Percentiles rank a stretch among this genome's conserved stretches.
These are phyloP conservation scores for Avena sativa DNA, from an alignment of 176 grass and related monocot genomes.

Conservation along the genomic window DNA sequence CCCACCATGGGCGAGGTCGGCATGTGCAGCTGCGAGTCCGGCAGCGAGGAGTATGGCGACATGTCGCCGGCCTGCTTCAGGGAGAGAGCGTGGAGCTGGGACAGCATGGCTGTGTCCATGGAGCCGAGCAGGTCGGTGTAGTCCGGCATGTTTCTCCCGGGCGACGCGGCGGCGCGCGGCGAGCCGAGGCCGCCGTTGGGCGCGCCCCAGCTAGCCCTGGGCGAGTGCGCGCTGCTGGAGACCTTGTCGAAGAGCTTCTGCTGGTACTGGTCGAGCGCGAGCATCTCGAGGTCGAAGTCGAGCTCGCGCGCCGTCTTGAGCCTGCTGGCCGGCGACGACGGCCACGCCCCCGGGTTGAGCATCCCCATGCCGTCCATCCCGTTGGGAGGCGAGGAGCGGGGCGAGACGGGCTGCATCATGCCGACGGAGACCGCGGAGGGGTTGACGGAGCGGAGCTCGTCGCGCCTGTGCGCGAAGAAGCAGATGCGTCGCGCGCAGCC, in stretches of 20 bases:
- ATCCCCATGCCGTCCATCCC: slow-evolving; percentile 63
- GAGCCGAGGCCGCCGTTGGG: slow-evolving; percentile 49
- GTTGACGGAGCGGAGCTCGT: slow-evolving; percentile 86
- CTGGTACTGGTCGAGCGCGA: slow-evolving; percentile 83
- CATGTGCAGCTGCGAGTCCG: slow-evolving; percentile 64
- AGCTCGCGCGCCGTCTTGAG: slow-evolving; percentile 76
- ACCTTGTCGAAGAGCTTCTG: slow-evolving; percentile 89
- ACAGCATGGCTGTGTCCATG: slow-evolving; percentile 65
- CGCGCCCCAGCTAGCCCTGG: slow-evolving; percentile 67
- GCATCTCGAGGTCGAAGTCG: slow-evolving; percentile 74
- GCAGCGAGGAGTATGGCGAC: slow-evolving; percentile 46
- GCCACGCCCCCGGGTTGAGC: slow-evolving; percentile 50
- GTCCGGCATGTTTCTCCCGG: slow-evolving; percentile 44
- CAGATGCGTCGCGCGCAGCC: slow-evolving; percentile 72
- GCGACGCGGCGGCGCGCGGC: slow-evolving; percentile 19
- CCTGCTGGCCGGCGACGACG: slow-evolving; percentile 57
- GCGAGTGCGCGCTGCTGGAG: slow-evolving; percentile 54
- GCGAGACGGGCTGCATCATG: slow-evolving; percentile 54
- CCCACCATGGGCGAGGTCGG: slow-evolving; percentile 64
- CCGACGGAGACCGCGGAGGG: slow-evolving; percentile 75
- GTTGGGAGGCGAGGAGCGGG: slow-evolving; percentile 55
- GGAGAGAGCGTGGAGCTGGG: slow-evolving; percentile 69
- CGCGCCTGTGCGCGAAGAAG: slow-evolving; percentile 84
- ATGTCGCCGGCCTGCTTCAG: slow-evolving; percentile 67
- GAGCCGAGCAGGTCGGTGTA: slow-evolving; percentile 63